These are phyloP conservation scores for Irpex sp. DNA, from an alignment of 1,284 basidiomycete genomes.

Conservation along the genomic window DNA sequence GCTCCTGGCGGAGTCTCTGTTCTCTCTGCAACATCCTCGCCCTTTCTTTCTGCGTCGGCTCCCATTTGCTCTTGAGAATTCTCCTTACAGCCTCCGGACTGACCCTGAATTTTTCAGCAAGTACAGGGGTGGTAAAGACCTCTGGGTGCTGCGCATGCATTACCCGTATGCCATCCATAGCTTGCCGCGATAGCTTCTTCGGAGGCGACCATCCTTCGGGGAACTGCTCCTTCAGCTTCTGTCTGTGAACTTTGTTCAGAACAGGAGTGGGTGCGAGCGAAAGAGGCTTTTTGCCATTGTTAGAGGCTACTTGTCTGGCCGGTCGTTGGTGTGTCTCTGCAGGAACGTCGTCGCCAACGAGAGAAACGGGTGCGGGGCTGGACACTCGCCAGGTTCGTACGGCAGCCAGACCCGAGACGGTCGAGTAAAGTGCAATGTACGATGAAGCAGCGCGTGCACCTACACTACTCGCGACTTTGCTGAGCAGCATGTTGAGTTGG, in stretches of 20 bases:
- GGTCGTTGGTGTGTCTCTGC: constrained; percentile 8
- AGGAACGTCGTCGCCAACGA: constrained; percentile 46
- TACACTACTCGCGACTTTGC: neutral
- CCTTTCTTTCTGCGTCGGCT: constrained; percentile 57
- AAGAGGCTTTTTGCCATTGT: neutral
- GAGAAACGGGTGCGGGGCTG: constrained; percentile 46
- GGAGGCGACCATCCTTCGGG: constrained; percentile 84
- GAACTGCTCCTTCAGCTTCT: constrained; percentile 56
- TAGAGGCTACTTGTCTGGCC: constrained; percentile 1
- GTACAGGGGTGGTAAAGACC: constrained; percentile 64
- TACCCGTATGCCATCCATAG: constrained; percentile 82
- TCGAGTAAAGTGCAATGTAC: constrained; percentile 24
- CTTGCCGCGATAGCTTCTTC: constrained; percentile 84
- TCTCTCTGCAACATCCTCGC: constrained; percentile 55
- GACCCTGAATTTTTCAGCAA: constrained; percentile 80
- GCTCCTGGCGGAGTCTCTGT: constrained; percentile 43
- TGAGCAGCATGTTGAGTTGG: neutral
- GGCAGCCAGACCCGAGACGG: constrained; percentile 21
- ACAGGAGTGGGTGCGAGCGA: constrained; percentile 25
- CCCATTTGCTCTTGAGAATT: constrained; percentile 82
- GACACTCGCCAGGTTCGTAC: constrained; percentile 43
- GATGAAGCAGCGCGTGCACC: constrained; percentile 6
- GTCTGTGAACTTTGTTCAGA: constrained; percentile 52
- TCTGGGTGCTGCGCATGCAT: constrained; percentile 71
- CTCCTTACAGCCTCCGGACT: constrained; percentile 84